These are phyloP conservation scores for Zopfochytrium polystomum DNA, from an alignment of 371 early-diverging fungal species.

Conservation along the genomic window DNA sequence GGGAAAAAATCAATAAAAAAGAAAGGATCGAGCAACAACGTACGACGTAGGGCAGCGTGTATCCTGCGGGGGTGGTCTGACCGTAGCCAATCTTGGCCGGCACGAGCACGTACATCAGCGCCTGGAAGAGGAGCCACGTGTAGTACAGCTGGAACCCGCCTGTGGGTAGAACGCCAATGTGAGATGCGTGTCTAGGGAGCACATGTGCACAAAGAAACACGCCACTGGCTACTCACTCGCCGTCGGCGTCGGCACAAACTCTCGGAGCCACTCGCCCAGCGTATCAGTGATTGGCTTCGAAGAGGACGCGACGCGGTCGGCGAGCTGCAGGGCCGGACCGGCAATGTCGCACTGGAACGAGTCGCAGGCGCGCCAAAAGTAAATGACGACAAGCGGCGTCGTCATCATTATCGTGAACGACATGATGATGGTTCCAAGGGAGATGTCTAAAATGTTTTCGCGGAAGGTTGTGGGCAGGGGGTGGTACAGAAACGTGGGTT, in stretches of 20 bases:
- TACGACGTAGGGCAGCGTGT: constrained; percentile 61
- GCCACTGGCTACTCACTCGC: constrained; percentile 19
- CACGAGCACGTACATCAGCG: constrained; percentile 57
- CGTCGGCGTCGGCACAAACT: constrained; percentile 43
- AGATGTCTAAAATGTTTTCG: constrained; percentile 42
- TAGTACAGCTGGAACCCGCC: constrained; percentile 55
- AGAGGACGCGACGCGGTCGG: constrained; percentile 17
- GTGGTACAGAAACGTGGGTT: no score
- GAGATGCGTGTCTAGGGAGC: not conserved
- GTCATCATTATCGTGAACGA: constrained; percentile 52
- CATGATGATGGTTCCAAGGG: constrained; percentile 46
- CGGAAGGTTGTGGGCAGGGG: not conserved
- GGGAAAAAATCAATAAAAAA: not conserved
- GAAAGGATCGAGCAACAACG: constrained; percentile 2
- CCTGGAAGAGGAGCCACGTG: constrained; percentile 72
- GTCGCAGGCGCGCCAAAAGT: constrained; percentile 65
- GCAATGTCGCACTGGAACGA: constrained; percentile 62
- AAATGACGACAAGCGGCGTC: constrained; percentile 64
- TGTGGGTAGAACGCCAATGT: constrained; percentile 4
- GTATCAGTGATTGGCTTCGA: constrained; percentile 10
- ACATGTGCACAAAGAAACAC: not conserved
- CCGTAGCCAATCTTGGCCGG: constrained; percentile 71
- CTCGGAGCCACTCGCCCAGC: constrained; percentile 15
- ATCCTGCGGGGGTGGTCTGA: constrained; percentile 80
- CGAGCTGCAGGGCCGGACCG: constrained; percentile 51